Base-by-base conservation (phyloP, 2,329 filamentous ascomycete genomes). In the Colletotrichum musicola region DNA sequence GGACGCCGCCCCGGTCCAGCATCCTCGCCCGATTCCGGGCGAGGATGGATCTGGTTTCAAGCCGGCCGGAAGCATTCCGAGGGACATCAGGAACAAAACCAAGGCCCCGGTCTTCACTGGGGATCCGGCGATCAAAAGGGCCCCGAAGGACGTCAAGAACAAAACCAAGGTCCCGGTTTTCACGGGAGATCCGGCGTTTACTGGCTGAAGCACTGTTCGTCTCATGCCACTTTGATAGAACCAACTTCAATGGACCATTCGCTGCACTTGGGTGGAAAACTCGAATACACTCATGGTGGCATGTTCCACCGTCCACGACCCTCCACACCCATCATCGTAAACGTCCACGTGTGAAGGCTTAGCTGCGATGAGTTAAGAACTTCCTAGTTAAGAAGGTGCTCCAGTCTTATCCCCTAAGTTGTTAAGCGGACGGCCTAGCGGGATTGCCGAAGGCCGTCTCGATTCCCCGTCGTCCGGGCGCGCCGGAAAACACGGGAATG, bases 401-500 rank as follows among this genome's bases (percentile, higher is more conserved):
- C 30, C 22, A 22, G 22, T 30, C 2, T 10, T 30, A 30, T 9
- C 6, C 27, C 27, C 7, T 6, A 30, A 9, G 6, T 16, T 42
- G 1, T 13, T 14, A 42, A 42, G 40, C 40, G 4, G 40, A 42
- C 40, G 40, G 40, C 13, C 40, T 14, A 42, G 4, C 10, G 40
- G 12, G 16, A n/a, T 22, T 9, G n/a, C 20, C 18, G n/a, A 40
- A 49, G 22, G 20, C 57, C 25, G 57, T 27, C 27, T 44, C 57
- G 57, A 40, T 38, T n/a, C 27, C 57, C 16, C 13, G 13, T 38
- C 14, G 27, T 50, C 16, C 20, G 22, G 47, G 12, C 10, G 42
- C 9, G 44, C 16, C 57, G 57, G 46, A 27, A 50, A 60, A 22
- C 12, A 25, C 46, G 30, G 57, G 44, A 60, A 40, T 50, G 18